Base-by-base conservation (phyloP, 495 filamentous ascomycete genomes). In the Trichoderma asperelloides region DNA sequence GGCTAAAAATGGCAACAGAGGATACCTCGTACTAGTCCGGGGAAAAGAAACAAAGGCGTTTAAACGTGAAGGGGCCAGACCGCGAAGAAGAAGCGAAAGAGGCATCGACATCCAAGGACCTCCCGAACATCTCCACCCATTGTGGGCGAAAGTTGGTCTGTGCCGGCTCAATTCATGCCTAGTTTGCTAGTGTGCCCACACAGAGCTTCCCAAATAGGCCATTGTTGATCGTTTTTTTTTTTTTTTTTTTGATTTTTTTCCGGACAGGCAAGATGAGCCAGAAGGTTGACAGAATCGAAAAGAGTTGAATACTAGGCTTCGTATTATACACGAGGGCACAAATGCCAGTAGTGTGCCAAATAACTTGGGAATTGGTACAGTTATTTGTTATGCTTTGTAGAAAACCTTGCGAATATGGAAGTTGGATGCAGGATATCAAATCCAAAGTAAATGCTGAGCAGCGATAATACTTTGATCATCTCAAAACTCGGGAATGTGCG, bases 101-200 rank as follows among this genome's bases (percentile, higher is more conserved):
- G 21, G 23, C 55, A 13, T 27, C 55, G n/a, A 18, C 55, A 30
- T 27, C 55, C 23, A 60, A 37, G 33, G 55, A 13, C 23, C 55
- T 12, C 27, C 23, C 55, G 9, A 12, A 18, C 9, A 13, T 60
- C 55, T 60, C 25, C 23, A 60, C 55, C 23, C 15, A 16, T 27
- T 25, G 62, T 64, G 62, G 62, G 13, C 33, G 33, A 64, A 64
- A 63, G 3, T 64, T 27, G 62, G 30, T 45, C 62, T 41, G 62
- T 45, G 62, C 30, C 33, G n/a, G 43, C 43, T 47, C 43, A 47
- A 47, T n/a, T 47, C 43, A 47, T 47, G 43, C n/a, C n/a, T n/a
- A n/a, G n/a, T n/a, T 27, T 55, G 43, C 47, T 30, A 30, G 55
- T 25, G 9, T 60, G 21, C 16, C 33, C 55, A 30, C 25, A 16